Evolutionary conservation across 225 moss, liverwort and hornwort species (phyloP), one percentile per base, ranked within the genome.

Genomic region (Physcomitrellopsis africana): DNA sequence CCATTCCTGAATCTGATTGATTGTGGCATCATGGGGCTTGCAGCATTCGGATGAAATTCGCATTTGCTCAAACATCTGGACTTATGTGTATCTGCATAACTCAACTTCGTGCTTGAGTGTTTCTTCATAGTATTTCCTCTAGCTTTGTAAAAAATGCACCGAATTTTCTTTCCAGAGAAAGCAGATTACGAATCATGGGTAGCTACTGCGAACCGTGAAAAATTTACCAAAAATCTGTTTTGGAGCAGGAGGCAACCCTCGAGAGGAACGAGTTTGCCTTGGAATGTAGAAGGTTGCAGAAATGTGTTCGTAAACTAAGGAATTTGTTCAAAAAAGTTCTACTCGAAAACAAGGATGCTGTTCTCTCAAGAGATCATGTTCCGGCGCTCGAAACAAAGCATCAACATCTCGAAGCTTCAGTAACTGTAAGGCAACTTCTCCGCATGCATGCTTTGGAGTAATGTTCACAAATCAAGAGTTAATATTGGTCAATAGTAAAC

Each of bases 231-330:
- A 7, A 24, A 24, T 53, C 43, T 44, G 12, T 55, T 63, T 52
- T 60, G 60, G 43, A 67, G 72, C 76, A 93, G 90, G 90, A 90
- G 67, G 79, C 78, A 56, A 73, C 78, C 76, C 85, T 89, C 11
- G 85, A 93, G 79, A 77, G 92, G 29, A 90, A 90, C 43, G 74
- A 82, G 15, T 90, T 77, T 82, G 92, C 85, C 42, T 85, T 79
- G 4, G 90, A 90, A 65, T 81, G 90, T 51, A 76, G 80, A 60
- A 83, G 89, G 72, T 47, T 90, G 67, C 90, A 93, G 45, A 90
- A 47, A 70, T 26, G 8, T n/a, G 7, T 62, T 24, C 73, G 72
- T 58, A 22, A 80, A 47, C 74, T 93, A 0, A 89, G 81, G 71
- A 81, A 73, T 3, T n/a, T 93, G 75, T 81, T 84, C 52, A 72